phyloP scores from a whole-genome alignment of 1,284 basidiomycete species.

The Naganishia sp. region DNA sequence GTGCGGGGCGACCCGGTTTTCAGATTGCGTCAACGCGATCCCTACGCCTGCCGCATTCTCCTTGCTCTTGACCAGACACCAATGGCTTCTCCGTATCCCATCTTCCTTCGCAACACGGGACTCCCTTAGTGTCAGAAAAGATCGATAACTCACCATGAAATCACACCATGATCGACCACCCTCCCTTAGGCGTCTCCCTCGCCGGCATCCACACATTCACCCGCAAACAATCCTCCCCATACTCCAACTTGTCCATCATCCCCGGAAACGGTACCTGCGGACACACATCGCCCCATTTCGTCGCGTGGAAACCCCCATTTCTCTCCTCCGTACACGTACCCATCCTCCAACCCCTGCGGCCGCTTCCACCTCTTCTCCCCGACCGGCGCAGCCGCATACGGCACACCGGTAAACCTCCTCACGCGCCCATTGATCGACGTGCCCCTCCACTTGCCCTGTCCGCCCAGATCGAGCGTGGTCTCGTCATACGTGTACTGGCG shows the following conservation, averaged over 20 bases:
- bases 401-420: slow-evolving; percentile 4
- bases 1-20: too few species aligned
- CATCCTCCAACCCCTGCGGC: not conserved
- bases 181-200: not conserved
- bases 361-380: not conserved
- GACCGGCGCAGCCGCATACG: not conserved
- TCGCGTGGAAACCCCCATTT: not conserved
- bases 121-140: too few species aligned
- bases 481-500: slow-evolving; percentile 2
- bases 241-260: not conserved
- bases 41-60: too few species aligned
- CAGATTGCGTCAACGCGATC: too few species aligned
- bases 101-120: too few species aligned
- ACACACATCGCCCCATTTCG: not conserved
- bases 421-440: slow-evolving; percentile 1
- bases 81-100: too few species aligned
- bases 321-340: not conserved
- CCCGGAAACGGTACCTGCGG: not conserved
- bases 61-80: too few species aligned
- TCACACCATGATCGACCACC: slow-evolving; percentile 9
- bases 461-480: slow-evolving; percentile 1
- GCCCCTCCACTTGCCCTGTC: not conserved
- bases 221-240: slow-evolving; percentile 14
- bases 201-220: slow-evolving; percentile 16
- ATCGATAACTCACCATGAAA: slow-evolving; percentile 3